A percentile compares a stretch with the other conserved stretches of the same genome.
Conservation (phyloP, 2,329 filamentous ascomycete species). For the Diaporthe vexans region DNA sequence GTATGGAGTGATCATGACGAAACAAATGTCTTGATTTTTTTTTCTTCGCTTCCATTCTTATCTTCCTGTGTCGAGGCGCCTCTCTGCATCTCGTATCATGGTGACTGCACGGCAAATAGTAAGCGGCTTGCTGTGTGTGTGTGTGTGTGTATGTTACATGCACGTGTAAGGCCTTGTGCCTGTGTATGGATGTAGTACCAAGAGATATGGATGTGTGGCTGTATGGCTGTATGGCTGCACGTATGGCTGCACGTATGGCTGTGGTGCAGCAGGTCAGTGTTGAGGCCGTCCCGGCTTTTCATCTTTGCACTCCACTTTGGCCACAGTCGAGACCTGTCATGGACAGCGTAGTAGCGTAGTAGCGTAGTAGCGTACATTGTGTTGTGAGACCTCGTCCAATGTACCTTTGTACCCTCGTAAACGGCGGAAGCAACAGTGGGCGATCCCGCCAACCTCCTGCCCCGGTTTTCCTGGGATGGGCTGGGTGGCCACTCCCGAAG, state of each 20-base stretch:
- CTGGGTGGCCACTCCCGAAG: conserved; percentile 30
- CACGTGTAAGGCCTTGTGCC: conserved; percentile 3
- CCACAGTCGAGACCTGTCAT: not conserved
- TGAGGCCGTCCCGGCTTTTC: conserved; percentile 32
- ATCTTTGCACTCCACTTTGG: conserved; percentile 36
- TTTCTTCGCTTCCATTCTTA: not conserved
- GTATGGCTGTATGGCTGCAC: too few relatives aligned
- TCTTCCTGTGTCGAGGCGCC: not conserved
- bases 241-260: too few relatives aligned
- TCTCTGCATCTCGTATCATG: conserved; percentile 10
- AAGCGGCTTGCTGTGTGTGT: conserved; percentile 1
- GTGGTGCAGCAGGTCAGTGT: not conserved
- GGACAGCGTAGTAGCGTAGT: too few relatives aligned
- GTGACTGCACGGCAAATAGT: not conserved
- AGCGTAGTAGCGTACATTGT: not conserved
- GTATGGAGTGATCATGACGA: conserved; percentile 33
- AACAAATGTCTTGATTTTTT: conserved; percentile 12
- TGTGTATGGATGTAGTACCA: not conserved
- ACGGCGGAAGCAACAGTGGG: conserved; percentile 26
- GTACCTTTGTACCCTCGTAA: conserved; percentile 32
- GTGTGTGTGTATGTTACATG: too few relatives aligned
- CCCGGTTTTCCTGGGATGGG: conserved; percentile 9
- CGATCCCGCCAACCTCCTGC: conserved; percentile 24
- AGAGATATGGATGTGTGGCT: not conserved
- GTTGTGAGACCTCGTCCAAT: conserved; percentile 16